These are phyloP conservation scores for Striga asiatica DNA, from an alignment of 257 asterid species.

Conservation along the genomic window DNA sequence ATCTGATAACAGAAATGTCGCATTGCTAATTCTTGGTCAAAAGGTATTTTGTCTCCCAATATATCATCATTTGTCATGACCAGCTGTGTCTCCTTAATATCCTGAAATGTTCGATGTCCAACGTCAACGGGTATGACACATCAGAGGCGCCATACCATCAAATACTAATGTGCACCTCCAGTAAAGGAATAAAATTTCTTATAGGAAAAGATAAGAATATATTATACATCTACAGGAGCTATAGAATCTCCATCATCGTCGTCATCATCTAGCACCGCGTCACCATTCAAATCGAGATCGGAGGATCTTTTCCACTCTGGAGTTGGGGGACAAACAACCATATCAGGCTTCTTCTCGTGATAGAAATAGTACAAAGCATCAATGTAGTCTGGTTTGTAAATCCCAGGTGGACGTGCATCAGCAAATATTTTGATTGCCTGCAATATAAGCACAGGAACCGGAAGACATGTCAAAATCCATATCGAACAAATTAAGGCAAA, in stretches of 20 bases:
- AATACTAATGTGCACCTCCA: not conserved
- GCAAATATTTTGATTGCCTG: constrained; percentile 79
- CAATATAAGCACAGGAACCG: constrained; percentile 25
- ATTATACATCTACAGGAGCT: constrained; percentile 46
- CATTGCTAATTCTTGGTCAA: constrained; percentile 57
- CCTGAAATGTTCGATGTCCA: constrained; percentile 38
- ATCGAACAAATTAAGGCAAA: constrained; percentile 3
- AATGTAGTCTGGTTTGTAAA: constrained; percentile 82
- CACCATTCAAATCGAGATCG: constrained; percentile 93
- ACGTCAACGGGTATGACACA: not conserved
- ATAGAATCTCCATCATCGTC: constrained; percentile 73
- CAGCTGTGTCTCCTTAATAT: constrained; percentile 39
- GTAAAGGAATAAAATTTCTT: not conserved
- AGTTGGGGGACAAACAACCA: constrained; percentile 61
- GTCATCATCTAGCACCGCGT: constrained; percentile 79
- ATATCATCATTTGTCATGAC: constrained; percentile 73
- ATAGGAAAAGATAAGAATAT: constrained; percentile 38
- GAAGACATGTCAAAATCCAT: constrained; percentile 10
- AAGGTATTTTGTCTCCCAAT: constrained; percentile 80
- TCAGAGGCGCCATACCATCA: not conserved
- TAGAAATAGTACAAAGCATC: constrained; percentile 76
- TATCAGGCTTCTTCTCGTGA: constrained; percentile 86
- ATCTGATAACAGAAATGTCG: constrained; percentile 74
- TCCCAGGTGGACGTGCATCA: constrained; percentile 96
- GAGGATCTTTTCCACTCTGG: constrained; percentile 96